phyloP scores from a whole-genome alignment of 768 basidiomycete genomes.

The Scleroderma citrinum region DNA sequence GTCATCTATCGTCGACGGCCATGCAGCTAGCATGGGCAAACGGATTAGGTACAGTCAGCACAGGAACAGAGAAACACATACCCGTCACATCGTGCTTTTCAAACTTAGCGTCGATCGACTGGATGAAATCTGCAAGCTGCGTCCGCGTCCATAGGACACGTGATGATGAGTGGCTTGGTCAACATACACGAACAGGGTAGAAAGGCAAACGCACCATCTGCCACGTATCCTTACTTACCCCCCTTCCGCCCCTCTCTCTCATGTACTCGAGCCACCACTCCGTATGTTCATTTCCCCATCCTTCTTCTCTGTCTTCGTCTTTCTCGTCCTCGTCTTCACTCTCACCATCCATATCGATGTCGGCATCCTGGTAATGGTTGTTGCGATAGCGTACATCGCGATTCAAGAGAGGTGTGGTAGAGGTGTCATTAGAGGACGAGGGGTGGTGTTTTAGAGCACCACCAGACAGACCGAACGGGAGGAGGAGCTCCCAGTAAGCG shows the following conservation, averaged over 20 bases:
- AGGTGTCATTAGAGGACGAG: too few relatives aligned
- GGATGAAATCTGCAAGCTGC: conserved; percentile 77
- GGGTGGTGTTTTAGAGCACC: conserved; percentile 49
- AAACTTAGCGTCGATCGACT: conserved; percentile 68
- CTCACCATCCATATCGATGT: not conserved
- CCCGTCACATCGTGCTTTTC: conserved; percentile 72
- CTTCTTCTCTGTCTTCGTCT: conserved; percentile 39
- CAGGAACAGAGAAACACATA: conserved; percentile 23
- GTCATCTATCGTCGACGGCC: conserved; percentile 85
- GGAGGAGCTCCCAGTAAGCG: conserved; percentile 72
- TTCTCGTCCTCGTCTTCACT: not conserved
- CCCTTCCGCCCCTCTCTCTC: conserved; percentile 55
- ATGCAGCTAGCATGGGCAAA: conserved; percentile 49
- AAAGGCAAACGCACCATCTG: conserved; percentile 65
- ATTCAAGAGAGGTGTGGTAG: not conserved
- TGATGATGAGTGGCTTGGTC: not conserved
- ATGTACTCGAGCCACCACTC: conserved; percentile 81
- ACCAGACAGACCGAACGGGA: conserved; percentile 64
- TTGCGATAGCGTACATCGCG: not conserved
- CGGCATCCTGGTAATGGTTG: not conserved
- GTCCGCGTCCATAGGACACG: not conserved
- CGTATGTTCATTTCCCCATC: conserved; percentile 60
- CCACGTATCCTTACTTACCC: conserved; percentile 88
- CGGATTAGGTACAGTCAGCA: not conserved
- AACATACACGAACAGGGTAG: too few relatives aligned